A percentile compares a stretch with the other conserved stretches of the same genome.
phyloP scores from a whole-genome alignment of 1,139 yeast genomes.

The Yamadazyma dendronema region DNA sequence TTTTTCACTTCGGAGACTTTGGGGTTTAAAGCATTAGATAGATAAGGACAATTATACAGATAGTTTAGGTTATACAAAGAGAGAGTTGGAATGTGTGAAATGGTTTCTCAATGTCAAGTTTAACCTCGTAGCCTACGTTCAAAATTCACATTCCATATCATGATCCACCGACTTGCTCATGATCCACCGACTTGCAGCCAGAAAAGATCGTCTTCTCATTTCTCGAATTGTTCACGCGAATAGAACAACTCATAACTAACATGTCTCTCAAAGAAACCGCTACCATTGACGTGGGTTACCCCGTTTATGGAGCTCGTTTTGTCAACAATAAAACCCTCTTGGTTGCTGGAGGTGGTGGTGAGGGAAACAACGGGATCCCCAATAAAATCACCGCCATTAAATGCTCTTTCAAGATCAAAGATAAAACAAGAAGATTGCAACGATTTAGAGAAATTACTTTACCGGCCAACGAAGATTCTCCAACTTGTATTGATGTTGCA shows the following conservation, averaged over 20 bases:
- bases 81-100: too few species aligned
- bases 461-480: constrained; percentile 68
- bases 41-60: too few species aligned
- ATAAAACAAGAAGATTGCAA: constrained; percentile 52
- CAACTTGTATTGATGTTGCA: constrained; percentile 60
- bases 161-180: too few species aligned
- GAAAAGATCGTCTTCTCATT: neutral
- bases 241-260: neutral
- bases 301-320: constrained; percentile 77
- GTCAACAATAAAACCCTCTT: constrained; percentile 59
- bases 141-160: too few species aligned
- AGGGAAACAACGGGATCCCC: constrained; percentile 82
- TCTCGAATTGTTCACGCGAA: constrained; percentile 1
- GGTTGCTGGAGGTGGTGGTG: constrained; percentile 95
- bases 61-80: too few species aligned
- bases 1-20: neutral
- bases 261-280: constrained; percentile 40
- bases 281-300: constrained; percentile 65
- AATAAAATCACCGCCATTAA: constrained; percentile 77
- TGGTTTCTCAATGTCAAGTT: too few species aligned
- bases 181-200: too few species aligned
- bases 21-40: neutral
- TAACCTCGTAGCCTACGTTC: too few species aligned
- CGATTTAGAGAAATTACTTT: constrained; percentile 62
- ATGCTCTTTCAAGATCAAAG: constrained; percentile 52